Base-by-base conservation (phyloP, 768 basidiomycete genomes). In the Pleurotus giganteus region DNA sequence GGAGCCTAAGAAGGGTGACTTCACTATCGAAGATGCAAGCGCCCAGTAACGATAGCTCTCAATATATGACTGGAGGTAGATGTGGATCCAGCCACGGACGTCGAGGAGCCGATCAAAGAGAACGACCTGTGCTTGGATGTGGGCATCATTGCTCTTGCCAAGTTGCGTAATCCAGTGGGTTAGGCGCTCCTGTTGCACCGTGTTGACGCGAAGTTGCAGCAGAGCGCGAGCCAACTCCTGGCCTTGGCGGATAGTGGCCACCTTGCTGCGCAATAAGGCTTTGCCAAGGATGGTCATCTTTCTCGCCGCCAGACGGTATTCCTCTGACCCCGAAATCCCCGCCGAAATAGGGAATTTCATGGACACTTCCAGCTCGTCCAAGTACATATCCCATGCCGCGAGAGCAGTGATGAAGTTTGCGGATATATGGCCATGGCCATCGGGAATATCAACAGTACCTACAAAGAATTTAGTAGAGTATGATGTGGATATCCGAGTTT, bases 41-140 rank as follows among this genome's bases (percentile, higher is more conserved):
- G 44, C 44, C 44, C 44, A 45, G 27, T 45, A 45, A 2, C 23
- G 44, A 23, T 45, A 45, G 44, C 44, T 45, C 9, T 45, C 44
- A 27, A 45, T 26, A 23, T 45, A 45, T 11, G 44, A 45, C 24
- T 45, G 44, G 19, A 45, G 44, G 26, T 45, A 45, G 2, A 45
- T 45, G 26, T 45, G 26, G 26, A 45, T 45, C 44, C 44, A 45
- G 2, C 44, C 44, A 2, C 44, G 44, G 17, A 45, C 44, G 23
- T 45, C 44, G 2, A 45, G 44, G 1, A 45, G 27, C 21, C 44
- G 44, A 23, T 45, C 26, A 17, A 45, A 45, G 12, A 45, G 44
- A 2, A 28, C 9, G 1, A 45, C 44, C 26, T 45, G 44, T 13
- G 23, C 44, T 3, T 45, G 17, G 2, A 28, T 12, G 19, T 45